A percentile compares a stretch with the other conserved stretches of the same genome.
Conservation (phyloP, 148 eudicot genomes). For the Chenopodium suecicum region DNA sequence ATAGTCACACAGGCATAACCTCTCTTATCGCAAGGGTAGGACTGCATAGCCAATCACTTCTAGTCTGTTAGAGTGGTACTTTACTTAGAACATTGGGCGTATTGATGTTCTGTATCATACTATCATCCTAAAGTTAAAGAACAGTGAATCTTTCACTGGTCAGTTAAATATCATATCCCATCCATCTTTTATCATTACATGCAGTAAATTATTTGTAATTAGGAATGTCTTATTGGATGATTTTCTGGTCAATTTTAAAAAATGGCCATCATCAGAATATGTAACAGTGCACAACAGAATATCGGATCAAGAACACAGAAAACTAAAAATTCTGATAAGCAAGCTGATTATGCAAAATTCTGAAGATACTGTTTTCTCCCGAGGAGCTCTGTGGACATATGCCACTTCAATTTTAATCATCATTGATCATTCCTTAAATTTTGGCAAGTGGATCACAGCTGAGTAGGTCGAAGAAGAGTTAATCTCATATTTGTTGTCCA, state of each 20-base stretch:
- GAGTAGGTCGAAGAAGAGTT: neutral
- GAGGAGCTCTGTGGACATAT: neutral
- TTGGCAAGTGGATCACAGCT: constrained; percentile 4
- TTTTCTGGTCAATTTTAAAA: neutral
- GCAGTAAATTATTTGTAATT: neutral
- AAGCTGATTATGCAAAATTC: neutral
- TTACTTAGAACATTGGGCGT: no score
- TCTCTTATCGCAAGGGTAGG: neutral
- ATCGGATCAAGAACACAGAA: neutral
- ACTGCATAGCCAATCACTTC: no score
- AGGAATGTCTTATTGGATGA: neutral
- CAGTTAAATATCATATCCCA: neutral
- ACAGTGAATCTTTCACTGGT: neutral
- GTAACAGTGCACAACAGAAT: constrained; percentile 5
- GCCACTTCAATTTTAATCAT: neutral
- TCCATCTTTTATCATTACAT: constrained; percentile 1
- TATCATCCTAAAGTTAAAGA: neutral
- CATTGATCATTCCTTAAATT: neutral
- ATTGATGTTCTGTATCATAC: neutral
- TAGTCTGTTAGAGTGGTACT: no score
- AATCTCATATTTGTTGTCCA: neutral
- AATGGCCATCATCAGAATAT: neutral
- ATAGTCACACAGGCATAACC: neutral
- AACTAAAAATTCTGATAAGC: constrained; percentile 5
- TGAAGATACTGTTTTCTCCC: neutral